Percentiles rank a stretch among this genome's conserved stretches.
These are phyloP conservation scores for Penicillium sp. DNA, from an alignment of 2,329 filamentous ascomycete genomes.

Conservation along the genomic window DNA sequence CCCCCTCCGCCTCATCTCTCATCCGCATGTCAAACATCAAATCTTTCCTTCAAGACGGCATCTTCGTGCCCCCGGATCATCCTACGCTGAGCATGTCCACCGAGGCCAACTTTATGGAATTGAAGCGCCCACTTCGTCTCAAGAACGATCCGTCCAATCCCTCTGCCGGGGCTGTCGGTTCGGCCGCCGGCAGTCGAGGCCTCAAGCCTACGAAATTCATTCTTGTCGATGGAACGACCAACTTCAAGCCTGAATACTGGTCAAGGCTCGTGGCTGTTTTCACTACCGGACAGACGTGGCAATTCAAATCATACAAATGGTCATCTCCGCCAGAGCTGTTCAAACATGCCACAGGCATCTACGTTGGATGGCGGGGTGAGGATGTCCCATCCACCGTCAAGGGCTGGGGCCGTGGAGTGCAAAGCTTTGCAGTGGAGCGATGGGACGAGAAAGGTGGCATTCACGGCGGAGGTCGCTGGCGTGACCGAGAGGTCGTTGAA, in stretches of 20 bases:
- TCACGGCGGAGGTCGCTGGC: conserved; percentile 53
- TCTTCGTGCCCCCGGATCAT: conserved; percentile 70
- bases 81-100: conserved; percentile 56
- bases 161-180: conserved; percentile 12
- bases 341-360: conserved; percentile 77
- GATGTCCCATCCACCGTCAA: conserved; percentile 69
- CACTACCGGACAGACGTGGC: conserved; percentile 95
- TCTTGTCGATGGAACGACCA: conserved; percentile 83
- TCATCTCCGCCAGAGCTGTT: conserved; percentile 82
- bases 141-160: conserved; percentile 31
- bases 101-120: conserved; percentile 74
- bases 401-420: conserved; percentile 78
- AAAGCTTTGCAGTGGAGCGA: conserved; percentile 75
- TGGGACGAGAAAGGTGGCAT: conserved; percentile 53
- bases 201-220: conserved; percentile 80
- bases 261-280: conserved; percentile 90
- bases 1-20: conserved; percentile 88
- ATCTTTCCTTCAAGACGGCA: conserved; percentile 79
- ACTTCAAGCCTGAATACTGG: conserved; percentile 99
- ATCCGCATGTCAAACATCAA: conserved; percentile 95
- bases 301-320: conserved; percentile 99
- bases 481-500: conserved; percentile 90
- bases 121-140: conserved; percentile 67
- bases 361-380: conserved; percentile 87
- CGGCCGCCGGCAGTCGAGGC: conserved; percentile 51